phyloP scores from a whole-genome alignment of 306 rosid species.

The Quercus rubra region DNA sequence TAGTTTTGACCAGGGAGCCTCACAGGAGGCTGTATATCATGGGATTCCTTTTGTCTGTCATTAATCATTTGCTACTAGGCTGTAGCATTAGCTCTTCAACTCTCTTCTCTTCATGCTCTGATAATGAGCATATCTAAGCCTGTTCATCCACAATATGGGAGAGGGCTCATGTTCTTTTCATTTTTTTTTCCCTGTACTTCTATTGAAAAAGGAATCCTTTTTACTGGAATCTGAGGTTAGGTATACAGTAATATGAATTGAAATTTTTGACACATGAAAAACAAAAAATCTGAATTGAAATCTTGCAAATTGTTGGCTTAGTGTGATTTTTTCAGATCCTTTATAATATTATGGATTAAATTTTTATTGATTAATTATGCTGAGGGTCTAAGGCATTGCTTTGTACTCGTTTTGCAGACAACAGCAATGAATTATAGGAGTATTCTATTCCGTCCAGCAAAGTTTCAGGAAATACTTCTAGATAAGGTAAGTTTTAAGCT shows the following conservation, averaged over 20 bases:
- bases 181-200: neutral
- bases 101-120: neutral
- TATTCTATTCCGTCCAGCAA: constrained; percentile 44
- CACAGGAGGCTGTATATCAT: neutral
- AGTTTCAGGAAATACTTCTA: constrained; percentile 74
- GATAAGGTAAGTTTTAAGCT: constrained; percentile 60
- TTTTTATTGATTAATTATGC: neutral
- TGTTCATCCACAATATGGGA: neutral
- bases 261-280: too few relatives aligned
- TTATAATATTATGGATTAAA: neutral
- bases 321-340: neutral
- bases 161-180: neutral
- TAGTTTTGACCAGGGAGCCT: neutral
- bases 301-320: neutral
- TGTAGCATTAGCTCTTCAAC: neutral
- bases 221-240: neutral
- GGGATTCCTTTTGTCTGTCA: neutral
- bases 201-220: neutral
- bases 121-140: neutral
- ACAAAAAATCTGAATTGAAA: neutral
- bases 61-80: neutral
- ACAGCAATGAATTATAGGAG: constrained; percentile 44
- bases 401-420: constrained; percentile 39
- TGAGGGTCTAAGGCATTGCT: neutral
- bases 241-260: neutral